Evolutionary conservation across 176 grass and related monocot genomes (phyloP).

Genomic region (Zoysia pacifica): DNA sequence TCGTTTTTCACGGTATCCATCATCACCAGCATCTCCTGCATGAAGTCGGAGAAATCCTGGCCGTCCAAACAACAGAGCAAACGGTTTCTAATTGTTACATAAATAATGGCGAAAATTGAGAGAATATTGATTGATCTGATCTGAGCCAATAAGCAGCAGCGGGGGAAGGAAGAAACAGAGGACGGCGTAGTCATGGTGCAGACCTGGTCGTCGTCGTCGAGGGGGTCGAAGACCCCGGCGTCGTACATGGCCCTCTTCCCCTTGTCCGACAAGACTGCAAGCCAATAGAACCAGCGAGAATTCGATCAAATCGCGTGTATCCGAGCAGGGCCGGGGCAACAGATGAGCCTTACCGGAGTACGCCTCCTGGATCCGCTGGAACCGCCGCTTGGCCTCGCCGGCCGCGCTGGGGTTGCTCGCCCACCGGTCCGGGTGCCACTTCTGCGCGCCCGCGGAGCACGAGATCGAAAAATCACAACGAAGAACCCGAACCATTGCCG

Average conservation of each 20-base stretch:
- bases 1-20: constrained; percentile 96
- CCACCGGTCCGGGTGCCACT: constrained; percentile 97
- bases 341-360: constrained; percentile 77
- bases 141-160: constrained; percentile 25
- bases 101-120: neutral
- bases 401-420: constrained; percentile 62
- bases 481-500: neutral
- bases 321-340: neutral
- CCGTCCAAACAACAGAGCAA: constrained; percentile 45
- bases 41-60: constrained; percentile 94
- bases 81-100: neutral
- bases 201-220: constrained; percentile 88
- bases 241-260: constrained; percentile 95
- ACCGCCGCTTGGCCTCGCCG: constrained; percentile 79
- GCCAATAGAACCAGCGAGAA: constrained; percentile 13
- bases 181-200: neutral
- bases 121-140: neutral
- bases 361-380: constrained; percentile 99
- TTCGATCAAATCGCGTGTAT: constrained; percentile 16
- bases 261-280: constrained; percentile 87
- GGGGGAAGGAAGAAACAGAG: neutral
- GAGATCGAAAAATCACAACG: constrained; percentile 23
- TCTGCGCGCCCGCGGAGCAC: constrained; percentile 47
- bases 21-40: constrained; percentile 98
- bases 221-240: constrained; percentile 80